Evolutionary conservation across 257 asterid species (phyloP).

Genomic region (Fraxinus pennsylvanica): DNA sequence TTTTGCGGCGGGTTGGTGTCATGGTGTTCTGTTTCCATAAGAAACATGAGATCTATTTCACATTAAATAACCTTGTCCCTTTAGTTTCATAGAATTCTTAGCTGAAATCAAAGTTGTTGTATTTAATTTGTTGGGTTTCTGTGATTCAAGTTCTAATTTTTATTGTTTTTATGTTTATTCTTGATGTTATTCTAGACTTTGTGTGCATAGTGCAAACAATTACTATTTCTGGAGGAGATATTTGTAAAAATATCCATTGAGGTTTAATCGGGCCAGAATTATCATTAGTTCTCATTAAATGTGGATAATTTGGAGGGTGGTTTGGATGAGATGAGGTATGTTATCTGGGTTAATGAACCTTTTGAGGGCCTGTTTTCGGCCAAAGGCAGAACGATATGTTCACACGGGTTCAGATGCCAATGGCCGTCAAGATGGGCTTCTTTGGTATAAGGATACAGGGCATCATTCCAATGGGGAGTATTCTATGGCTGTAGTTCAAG

Average conservation of each 20-base stretch:
- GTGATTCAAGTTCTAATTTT: conserved; percentile 29
- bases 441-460: conserved; percentile 76
- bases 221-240: conserved; percentile 28
- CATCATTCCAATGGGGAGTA: conserved; percentile 77
- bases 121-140: conserved; percentile 3
- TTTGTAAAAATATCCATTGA: conserved; percentile 14
- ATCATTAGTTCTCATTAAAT: conserved; percentile 29
- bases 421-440: conserved; percentile 72
- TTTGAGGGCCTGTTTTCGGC: conserved; percentile 75
- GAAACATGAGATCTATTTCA: conserved; percentile 29
- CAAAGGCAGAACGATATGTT: conserved; percentile 47
- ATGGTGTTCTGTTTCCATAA: conserved; percentile 29
- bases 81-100: conserved; percentile 6
- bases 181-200: conserved; percentile 32
- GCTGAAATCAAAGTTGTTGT: neutral
- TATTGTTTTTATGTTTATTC: conserved; percentile 9
- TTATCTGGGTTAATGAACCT: conserved; percentile 68
- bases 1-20: conserved; percentile 34
- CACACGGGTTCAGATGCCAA: conserved; percentile 50
- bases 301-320: conserved; percentile 46
- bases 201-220: conserved; percentile 8
- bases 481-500: conserved; percentile 92
- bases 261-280: conserved; percentile 24
- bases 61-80: conserved; percentile 19
- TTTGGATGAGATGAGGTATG: conserved; percentile 77